phyloP scores from a whole-genome alignment of 345 rosid species.

The Gossypium rotundifolium region DNA sequence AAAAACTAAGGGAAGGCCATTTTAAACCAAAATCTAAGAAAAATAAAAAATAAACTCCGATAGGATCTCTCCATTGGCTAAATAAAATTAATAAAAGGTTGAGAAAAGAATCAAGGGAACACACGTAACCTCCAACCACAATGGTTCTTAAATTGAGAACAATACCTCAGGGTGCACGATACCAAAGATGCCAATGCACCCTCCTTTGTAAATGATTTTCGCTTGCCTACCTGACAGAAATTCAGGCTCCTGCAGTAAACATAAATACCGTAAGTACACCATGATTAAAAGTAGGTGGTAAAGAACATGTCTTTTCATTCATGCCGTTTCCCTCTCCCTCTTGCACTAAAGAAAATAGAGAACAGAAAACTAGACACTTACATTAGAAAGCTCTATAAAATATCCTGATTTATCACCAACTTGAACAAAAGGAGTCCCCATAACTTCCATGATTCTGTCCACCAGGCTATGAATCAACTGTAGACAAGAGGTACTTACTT shows the following conservation, averaged over 20 bases:
- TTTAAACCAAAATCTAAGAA: too few relatives aligned
- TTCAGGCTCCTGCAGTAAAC: slow-evolving; percentile 60
- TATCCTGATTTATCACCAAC: slow-evolving; percentile 52
- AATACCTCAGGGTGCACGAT: slow-evolving; percentile 85
- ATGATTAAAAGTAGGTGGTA: neutral
- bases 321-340: neutral
- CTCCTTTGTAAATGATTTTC: slow-evolving; percentile 67
- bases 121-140: neutral
- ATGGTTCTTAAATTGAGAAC: neutral
- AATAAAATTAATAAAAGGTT: neutral
- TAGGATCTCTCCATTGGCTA: neutral
- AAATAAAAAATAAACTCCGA: too few relatives aligned
- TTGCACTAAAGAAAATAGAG: slow-evolving; percentile 5
- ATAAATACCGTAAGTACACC: neutral
- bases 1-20: too few relatives aligned
- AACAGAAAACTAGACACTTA: slow-evolving; percentile 27
- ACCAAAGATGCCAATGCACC: slow-evolving; percentile 65
- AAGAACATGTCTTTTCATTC: neutral
- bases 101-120: neutral
- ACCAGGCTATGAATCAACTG: slow-evolving; percentile 87
- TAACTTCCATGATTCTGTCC: slow-evolving; percentile 87
- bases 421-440: slow-evolving; percentile 61
- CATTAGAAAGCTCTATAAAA: slow-evolving; percentile 52
- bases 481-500: slow-evolving; percentile 12
- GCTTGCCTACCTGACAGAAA: slow-evolving; percentile 83